Conservation (phyloP, 352 stramenopile genomes). For the Pythium aristosporum region DNA sequence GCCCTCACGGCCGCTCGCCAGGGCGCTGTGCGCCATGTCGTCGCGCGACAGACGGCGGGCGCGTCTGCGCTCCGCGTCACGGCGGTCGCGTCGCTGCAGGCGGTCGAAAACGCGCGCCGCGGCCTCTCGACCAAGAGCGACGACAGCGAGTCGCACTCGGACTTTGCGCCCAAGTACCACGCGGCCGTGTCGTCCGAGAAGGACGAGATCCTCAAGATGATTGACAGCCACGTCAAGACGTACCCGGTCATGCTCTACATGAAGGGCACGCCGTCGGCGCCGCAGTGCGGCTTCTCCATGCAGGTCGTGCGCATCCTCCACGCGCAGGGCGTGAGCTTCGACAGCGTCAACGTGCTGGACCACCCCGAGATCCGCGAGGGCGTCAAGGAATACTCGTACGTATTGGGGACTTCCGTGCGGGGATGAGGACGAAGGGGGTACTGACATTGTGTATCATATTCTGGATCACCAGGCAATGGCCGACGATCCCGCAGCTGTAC, state of each 20-base stretch:
- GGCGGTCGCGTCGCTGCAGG: conserved; percentile 6
- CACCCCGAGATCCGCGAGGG: conserved; percentile 97
- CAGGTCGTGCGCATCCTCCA: conserved; percentile 96
- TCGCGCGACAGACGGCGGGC: neutral
- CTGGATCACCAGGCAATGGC: conserved; percentile 81
- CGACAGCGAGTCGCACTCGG: conserved; percentile 76
- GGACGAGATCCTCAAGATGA: conserved; percentile 89
- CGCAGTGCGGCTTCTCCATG: conserved; percentile 98
- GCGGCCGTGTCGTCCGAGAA: conserved; percentile 82
- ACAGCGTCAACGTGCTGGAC: conserved; percentile 98
- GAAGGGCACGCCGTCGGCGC: conserved; percentile 97
- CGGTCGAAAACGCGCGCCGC: conserved; percentile 10
- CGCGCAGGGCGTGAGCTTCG: conserved; percentile 93
- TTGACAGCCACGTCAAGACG: conserved; percentile 87
- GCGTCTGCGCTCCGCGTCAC: conserved; percentile 8
- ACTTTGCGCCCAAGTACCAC: conserved; percentile 89
- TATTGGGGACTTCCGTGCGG: conserved; percentile 13
- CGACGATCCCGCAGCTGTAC: conserved; percentile 98
- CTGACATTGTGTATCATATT: neutral
- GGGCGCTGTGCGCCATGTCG: conserved; percentile 3
- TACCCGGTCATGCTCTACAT: conserved; percentile 99
- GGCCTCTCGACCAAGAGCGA: conserved; percentile 45
- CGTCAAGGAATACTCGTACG: conserved; percentile 98
- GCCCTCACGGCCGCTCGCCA: conserved; percentile 13
- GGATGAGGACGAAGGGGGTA: neutral